Evolutionary conservation across 2,329 filamentous ascomycete genomes (phyloP).

Genomic region (Colletotrichum spinosum): DNA sequence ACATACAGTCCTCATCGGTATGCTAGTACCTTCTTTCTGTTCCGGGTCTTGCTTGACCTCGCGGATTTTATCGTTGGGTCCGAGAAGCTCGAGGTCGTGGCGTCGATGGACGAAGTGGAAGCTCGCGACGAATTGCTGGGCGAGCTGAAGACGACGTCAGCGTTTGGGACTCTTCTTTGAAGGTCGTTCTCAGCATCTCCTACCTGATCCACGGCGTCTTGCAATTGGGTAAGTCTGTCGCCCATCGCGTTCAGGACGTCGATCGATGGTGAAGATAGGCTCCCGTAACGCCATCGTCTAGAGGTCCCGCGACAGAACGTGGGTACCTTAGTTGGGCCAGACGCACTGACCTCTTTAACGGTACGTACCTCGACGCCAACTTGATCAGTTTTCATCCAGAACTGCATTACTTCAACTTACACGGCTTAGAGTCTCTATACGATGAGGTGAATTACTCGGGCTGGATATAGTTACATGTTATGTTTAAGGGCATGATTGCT

Average conservation of each 20-base stretch:
- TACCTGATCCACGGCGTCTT: slow-evolving; percentile 87
- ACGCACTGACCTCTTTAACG: not conserved
- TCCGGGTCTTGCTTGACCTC: slow-evolving; percentile 67
- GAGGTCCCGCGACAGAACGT: slow-evolving; percentile 11
- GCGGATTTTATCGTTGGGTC: slow-evolving; percentile 68
- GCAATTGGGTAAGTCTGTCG: slow-evolving; percentile 84
- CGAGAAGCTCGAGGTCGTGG: slow-evolving; percentile 73
- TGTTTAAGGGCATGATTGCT: slow-evolving; percentile 14
- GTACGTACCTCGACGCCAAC: slow-evolving; percentile 17
- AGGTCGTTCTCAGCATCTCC: slow-evolving; percentile 23
- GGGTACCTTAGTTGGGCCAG: too few species aligned
- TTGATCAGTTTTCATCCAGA: not conserved
- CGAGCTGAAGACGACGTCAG: slow-evolving; percentile 60
- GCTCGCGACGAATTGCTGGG: slow-evolving; percentile 75
- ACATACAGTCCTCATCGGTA: not conserved
- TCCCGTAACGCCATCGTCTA: not conserved
- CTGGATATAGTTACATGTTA: not conserved
- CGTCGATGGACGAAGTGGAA: slow-evolving; percentile 75
- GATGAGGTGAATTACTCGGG: not conserved
- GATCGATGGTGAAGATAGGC: not conserved
- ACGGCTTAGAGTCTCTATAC: too few species aligned
- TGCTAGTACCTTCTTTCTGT: slow-evolving; percentile 60
- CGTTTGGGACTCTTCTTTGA: not conserved
- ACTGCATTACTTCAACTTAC: not conserved
- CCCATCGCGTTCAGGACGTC: slow-evolving; percentile 61